phyloP scores from a whole-genome alignment of 768 basidiomycete genomes.

The Suillus placidus region DNA sequence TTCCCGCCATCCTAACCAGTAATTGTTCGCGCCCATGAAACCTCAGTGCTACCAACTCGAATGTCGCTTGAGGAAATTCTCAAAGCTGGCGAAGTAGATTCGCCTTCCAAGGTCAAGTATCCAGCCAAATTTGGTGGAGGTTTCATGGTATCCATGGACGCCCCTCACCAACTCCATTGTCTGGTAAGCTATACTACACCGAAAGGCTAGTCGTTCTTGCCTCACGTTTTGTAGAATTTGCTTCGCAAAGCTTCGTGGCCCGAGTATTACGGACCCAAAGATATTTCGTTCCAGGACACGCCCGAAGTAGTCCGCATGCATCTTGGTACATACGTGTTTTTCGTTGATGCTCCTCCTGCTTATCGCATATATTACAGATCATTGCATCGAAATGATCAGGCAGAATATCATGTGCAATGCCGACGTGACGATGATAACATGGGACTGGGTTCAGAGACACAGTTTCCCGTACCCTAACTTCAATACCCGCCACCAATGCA shows the following conservation, averaged over 20 bases:
- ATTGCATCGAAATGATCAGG: constrained; percentile 15
- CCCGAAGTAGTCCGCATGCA: constrained; percentile 8
- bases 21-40: neutral
- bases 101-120: constrained; percentile 11
- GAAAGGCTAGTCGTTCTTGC: neutral
- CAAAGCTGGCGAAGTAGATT: constrained; percentile 10
- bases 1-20: neutral
- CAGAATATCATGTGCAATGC: constrained; percentile 18
- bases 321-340: constrained; percentile 5
- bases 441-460: constrained; percentile 13
- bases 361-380: neutral
- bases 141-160: constrained; percentile 14
- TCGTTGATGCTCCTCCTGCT: neutral
- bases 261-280: constrained; percentile 9
- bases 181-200: constrained; percentile 2
- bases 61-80: constrained; percentile 10
- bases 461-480: neutral
- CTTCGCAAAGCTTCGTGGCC: constrained; percentile 15
- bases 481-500: constrained; percentile 5
- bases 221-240: constrained; percentile 9
- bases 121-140: constrained; percentile 15
- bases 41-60: constrained; percentile 10
- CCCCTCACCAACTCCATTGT: constrained; percentile 16
- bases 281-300: constrained; percentile 10
- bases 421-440: constrained; percentile 15